Base-by-base conservation (phyloP, 2,329 filamentous ascomycete genomes). In the Nigrograna mackinnonii region DNA sequence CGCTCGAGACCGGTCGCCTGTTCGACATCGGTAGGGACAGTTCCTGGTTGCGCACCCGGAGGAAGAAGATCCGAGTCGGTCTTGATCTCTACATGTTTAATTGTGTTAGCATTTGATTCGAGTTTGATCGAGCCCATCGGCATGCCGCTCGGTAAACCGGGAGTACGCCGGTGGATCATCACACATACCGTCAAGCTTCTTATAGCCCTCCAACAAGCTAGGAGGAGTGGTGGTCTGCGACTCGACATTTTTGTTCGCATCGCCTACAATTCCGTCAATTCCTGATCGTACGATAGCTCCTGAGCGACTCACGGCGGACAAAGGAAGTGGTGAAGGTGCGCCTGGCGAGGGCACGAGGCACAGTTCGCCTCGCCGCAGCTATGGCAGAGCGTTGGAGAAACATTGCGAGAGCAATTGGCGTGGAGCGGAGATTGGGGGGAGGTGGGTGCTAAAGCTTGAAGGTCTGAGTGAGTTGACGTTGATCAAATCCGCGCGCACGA, bases 1-100 rank as follows among this genome's bases (percentile, higher is more conserved):
- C 94, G 91, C 81, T 99, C 94, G 47, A 97, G 82, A 88, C 94
- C 94, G 61, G 94, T 97, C 47, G 94, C 78, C 75, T 99, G 94
- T 73, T 97, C 91, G 69, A 95, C 74, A 75, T 99, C 94, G 76
- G 89, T 95, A 57, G 94, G 90, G 57, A 99, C 79, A 70, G 87
- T 88, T 68, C 94, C 92, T 54, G 84, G 76, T 61, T 82, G 73
- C 62, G 87, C 91, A 78, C 94, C 94, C 22, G 90, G 88, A 52
- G 87, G 82, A 55, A 95, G 58, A 46, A 99, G 88, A 73, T 99
- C 94, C n/a, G 83, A 80, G 57, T 87, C 82, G 54, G 69, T 75
- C 77, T 86, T 86, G 77, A 99, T 82, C 63, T 97, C 94, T 99
- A 71, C 59, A 57, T 16, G 37, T 6, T n/a, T 19, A 35, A 31